phyloP scores from a whole-genome alignment of 257 asterid species.

The Lithospermum erythrorhizon region DNA sequence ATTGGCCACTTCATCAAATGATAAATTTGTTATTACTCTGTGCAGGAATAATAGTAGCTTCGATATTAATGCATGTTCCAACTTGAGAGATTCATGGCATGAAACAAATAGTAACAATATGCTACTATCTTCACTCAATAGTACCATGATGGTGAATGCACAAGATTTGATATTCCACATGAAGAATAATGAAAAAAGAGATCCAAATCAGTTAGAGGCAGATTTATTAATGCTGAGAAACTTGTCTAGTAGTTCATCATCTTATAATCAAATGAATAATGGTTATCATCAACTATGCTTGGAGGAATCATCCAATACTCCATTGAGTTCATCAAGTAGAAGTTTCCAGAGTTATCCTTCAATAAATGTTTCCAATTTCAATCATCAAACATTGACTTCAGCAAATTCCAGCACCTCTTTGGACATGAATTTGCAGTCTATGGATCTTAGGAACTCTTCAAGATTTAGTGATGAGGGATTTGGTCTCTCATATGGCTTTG shows the following conservation, averaged over 20 bases:
- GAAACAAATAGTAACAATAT: constrained; percentile 15
- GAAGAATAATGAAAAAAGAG: not conserved
- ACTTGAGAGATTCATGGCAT: constrained; percentile 24
- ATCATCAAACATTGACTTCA: constrained; percentile 13
- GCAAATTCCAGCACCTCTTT: constrained; percentile 16
- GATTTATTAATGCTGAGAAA: not conserved
- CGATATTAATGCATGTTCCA: constrained; percentile 14
- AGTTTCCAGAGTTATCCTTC: constrained; percentile 39
- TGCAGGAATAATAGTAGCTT: constrained; percentile 26
- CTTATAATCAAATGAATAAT: constrained; percentile 21
- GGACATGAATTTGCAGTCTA: constrained; percentile 49
- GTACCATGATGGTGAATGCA: constrained; percentile 22
- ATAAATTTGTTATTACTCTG: not conserved
- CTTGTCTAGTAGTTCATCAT: constrained; percentile 33
- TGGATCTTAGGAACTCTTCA: constrained; percentile 63
- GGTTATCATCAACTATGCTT: constrained; percentile 10
- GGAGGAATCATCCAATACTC: constrained; percentile 18
- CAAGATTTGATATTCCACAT: constrained; percentile 21
- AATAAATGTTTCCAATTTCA: constrained; percentile 27
- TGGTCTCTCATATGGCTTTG: constrained; percentile 23
- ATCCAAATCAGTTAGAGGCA: not conserved
- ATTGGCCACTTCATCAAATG: too few species aligned
- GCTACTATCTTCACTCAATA: constrained; percentile 20
- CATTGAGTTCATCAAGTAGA: constrained; percentile 5
- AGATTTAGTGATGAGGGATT: constrained; percentile 30